Percentiles rank a stretch among this genome's conserved stretches.
Conservation (phyloP, 2,329 filamentous ascomycete species). For the Calonectria ilicicola region DNA sequence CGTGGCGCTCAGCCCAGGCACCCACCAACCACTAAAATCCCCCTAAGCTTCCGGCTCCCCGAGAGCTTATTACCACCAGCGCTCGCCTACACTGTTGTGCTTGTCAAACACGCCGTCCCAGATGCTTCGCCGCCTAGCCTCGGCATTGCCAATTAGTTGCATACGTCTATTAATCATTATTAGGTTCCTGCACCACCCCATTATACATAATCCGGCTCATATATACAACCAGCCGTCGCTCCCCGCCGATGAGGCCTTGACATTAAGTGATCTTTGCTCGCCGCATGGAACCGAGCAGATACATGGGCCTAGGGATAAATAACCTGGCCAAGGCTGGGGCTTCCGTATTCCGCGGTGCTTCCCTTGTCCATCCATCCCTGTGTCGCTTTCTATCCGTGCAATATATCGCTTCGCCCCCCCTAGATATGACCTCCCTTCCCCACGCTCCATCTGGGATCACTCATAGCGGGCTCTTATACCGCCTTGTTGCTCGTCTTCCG, state of each 20-base stretch:
- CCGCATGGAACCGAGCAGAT: not conserved
- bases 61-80: not conserved
- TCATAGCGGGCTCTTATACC: not conserved
- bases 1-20: not conserved
- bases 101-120: not conserved
- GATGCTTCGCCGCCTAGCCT: not conserved
- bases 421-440: not conserved
- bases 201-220: conserved; percentile 23
- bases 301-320: not conserved
- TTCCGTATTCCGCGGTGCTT: not conserved
- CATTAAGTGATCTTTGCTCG: not conserved
- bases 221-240: conserved; percentile 15
- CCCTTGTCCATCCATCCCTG: not conserved
- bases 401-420: not conserved
- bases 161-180: conserved; percentile 45
- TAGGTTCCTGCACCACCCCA: conserved; percentile 29
- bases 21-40: no score
- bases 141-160: not conserved
- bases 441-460: not conserved
- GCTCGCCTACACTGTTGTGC: not conserved
- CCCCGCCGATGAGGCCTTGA: not conserved
- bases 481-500: conserved; percentile 64
- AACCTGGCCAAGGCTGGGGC: not conserved
- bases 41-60: not conserved
- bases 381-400: not conserved